Conservation (phyloP, 2,329 filamentous ascomycete genomes). For the Drechslerella dactyloides region DNA sequence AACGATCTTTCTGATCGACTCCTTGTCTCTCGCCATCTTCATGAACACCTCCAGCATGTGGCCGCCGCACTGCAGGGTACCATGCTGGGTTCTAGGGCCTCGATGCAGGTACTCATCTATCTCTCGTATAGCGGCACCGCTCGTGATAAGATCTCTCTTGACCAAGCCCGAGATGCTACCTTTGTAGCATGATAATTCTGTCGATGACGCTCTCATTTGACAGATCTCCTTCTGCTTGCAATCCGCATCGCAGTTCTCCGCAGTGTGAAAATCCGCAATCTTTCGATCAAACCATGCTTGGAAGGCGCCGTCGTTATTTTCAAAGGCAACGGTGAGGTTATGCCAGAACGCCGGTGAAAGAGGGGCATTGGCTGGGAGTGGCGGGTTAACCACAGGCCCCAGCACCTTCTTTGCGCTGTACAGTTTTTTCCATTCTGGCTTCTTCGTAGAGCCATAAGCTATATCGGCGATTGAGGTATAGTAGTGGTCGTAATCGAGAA, state of each 20-base stretch:
- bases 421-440: constrained; percentile 64
- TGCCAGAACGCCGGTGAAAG: constrained; percentile 68
- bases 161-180: constrained; percentile 8
- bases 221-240: constrained; percentile 63
- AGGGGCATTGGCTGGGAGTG: constrained; percentile 59
- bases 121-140: constrained; percentile 26
- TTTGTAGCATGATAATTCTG: constrained; percentile 63
- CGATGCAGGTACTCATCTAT: constrained; percentile 38
- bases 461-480: constrained; percentile 59
- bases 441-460: constrained; percentile 59
- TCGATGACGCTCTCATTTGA: constrained; percentile 63
- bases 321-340: constrained; percentile 63
- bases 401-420: constrained; percentile 67
- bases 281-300: constrained; percentile 62
- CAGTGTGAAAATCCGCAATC: constrained; percentile 60
- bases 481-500: constrained; percentile 65
- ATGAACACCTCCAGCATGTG: constrained; percentile 41
- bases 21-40: constrained; percentile 44
- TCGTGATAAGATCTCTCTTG: constrained; percentile 32
- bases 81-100: constrained; percentile 41
- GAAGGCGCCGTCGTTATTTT: constrained; percentile 60
- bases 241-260: constrained; percentile 59
- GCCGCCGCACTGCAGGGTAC: constrained; percentile 39
- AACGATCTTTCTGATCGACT: constrained; percentile 40
- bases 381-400: constrained; percentile 60